Conservation (phyloP, 257 asterid genomes). For the Linderniella brevidens region DNA sequence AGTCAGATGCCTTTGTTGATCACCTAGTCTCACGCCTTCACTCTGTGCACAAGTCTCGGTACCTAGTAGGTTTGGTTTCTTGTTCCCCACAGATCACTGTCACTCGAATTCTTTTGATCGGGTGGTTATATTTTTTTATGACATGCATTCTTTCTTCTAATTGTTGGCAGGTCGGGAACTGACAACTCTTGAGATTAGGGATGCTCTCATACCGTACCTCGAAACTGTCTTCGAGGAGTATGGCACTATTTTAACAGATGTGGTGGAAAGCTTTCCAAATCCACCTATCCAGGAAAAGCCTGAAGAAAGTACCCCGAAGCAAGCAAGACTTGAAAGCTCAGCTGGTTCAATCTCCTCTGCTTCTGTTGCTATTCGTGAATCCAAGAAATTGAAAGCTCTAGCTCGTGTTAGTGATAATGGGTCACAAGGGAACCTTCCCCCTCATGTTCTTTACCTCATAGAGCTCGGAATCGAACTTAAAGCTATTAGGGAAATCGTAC, state of each 20-base stretch:
- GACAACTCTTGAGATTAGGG: slow-evolving; percentile 84
- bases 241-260: slow-evolving; percentile 42
- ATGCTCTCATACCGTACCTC: slow-evolving; percentile 78
- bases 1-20: slow-evolving; percentile 72
- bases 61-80: slow-evolving; percentile 85
- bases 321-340: slow-evolving; percentile 18
- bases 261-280: slow-evolving; percentile 63
- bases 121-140: slow-evolving; percentile 6
- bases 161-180: slow-evolving; percentile 69
- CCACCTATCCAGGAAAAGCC: slow-evolving; percentile 39
- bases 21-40: slow-evolving; percentile 77
- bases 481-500: slow-evolving; percentile 44
- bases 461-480: slow-evolving; percentile 87
- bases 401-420: slow-evolving; percentile 56
- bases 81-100: slow-evolving; percentile 1
- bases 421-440: slow-evolving; percentile 59
- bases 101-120: slow-evolving; percentile 3
- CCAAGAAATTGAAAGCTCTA: slow-evolving; percentile 57
- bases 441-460: slow-evolving; percentile 57
- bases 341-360: slow-evolving; percentile 27
- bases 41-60: slow-evolving; percentile 77
- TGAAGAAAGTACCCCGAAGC: slow-evolving; percentile 26
- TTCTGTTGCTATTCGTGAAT: slow-evolving; percentile 14
- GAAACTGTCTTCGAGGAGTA: slow-evolving; percentile 57
- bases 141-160: too few relatives aligned